Percentiles rank a stretch among this genome's conserved stretches.
phyloP scores from a whole-genome alignment of 2,329 filamentous ascomycete species.

The Cordyceps militaris region DNA sequence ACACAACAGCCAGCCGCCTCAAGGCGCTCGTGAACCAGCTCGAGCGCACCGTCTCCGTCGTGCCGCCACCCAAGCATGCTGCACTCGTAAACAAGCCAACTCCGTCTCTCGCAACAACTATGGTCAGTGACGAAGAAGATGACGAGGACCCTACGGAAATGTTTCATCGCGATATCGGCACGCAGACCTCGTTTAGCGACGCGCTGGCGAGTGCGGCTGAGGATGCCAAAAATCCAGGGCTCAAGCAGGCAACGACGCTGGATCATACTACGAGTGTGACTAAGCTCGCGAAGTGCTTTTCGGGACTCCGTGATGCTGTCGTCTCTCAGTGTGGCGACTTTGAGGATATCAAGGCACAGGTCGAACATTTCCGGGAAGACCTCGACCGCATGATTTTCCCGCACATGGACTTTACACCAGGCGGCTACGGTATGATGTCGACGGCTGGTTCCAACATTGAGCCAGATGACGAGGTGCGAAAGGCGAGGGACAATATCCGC shows the following conservation, averaged over 20 bases:
- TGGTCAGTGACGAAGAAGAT: conserved; percentile 34
- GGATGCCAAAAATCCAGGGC: neutral
- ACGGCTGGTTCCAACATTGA: conserved; percentile 36
- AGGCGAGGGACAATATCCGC: conserved; percentile 67
- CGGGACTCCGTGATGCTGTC: conserved; percentile 36
- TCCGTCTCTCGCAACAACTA: neutral
- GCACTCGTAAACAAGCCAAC: conserved; percentile 16
- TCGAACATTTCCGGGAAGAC: conserved; percentile 58
- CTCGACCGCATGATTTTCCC: conserved; percentile 53
- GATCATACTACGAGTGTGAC: conserved; percentile 36
- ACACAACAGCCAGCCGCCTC: conserved; percentile 39
- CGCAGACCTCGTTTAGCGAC: conserved; percentile 55
- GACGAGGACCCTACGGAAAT: conserved; percentile 65
- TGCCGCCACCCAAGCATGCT: conserved; percentile 35
- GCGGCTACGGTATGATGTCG: conserved; percentile 34
- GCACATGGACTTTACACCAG: conserved; percentile 25
- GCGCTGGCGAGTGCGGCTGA: neutral
- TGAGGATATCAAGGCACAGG: conserved; percentile 43
- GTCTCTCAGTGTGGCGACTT: conserved; percentile 39
- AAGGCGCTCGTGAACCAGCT: conserved; percentile 42
- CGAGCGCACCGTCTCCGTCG: conserved; percentile 52
- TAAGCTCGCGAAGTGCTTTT: conserved; percentile 35
- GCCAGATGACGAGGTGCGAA: conserved; percentile 64
- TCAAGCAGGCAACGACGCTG: conserved; percentile 22
- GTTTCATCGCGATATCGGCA: conserved; percentile 74